Conservation (phyloP, 2,329 filamentous ascomycete genomes). For the Eurotiales sp. region DNA sequence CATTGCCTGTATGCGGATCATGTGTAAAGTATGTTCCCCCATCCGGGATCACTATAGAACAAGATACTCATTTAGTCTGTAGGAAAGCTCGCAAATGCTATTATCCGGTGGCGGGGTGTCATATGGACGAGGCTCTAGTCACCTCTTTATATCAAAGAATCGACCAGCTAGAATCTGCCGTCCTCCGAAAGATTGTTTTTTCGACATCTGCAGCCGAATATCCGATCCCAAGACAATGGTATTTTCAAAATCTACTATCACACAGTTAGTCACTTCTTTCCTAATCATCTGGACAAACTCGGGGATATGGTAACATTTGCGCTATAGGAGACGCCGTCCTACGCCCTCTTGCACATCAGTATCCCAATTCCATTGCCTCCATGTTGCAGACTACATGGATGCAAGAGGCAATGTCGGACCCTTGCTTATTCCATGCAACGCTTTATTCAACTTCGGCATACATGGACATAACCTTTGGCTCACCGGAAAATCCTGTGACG, state of each 20-base stretch:
- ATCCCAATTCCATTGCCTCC: conserved; percentile 5
- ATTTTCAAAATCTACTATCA: conserved; percentile 5
- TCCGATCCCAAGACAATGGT: conserved; percentile 9
- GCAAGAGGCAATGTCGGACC: conserved; percentile 3
- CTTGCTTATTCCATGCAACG: conserved; percentile 9
- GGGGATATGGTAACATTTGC: neutral
- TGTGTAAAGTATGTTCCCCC: conserved; percentile 7
- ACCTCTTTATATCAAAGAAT: conserved; percentile 10
- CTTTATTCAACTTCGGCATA: conserved; percentile 6
- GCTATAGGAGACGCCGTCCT: neutral
- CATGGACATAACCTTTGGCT: conserved; percentile 2
- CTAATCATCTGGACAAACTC: neutral
- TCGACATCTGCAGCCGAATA: neutral
- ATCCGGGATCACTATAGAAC: neutral
- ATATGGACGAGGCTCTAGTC: conserved; percentile 8
- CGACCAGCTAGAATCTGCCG: conserved; percentile 2
- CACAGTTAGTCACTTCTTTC: neutral
- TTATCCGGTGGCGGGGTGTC: conserved; percentile 4
- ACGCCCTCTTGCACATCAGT: conserved; percentile 2
- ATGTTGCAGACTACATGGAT: conserved; percentile 9
- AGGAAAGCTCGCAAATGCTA: conserved; percentile 12
- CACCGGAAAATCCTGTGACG: conserved; percentile 3
- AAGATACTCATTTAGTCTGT: conserved; percentile 1
- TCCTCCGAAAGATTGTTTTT: neutral
- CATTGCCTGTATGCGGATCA: conserved; percentile 8